These are phyloP conservation scores for Agrocybe pediades DNA, from an alignment of 768 basidiomycete genomes.

Conservation along the genomic window DNA sequence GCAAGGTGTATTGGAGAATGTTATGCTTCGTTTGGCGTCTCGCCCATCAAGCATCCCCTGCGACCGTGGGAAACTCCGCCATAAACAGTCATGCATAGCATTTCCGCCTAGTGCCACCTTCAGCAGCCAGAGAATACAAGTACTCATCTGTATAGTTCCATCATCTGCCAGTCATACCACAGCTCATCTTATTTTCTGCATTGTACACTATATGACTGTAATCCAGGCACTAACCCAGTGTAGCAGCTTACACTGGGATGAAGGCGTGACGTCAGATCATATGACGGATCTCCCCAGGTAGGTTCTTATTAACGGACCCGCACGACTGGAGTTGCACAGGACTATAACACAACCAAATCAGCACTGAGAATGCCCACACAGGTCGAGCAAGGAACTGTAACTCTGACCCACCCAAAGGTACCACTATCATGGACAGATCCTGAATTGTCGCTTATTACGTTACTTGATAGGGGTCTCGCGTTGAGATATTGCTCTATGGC, in stretches of 20 bases:
- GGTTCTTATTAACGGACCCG: no score
- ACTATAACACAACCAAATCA: no score
- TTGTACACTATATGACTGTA: no score
- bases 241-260: no score
- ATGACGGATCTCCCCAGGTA: background rate
- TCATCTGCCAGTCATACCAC: no score
- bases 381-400: conserved; percentile 40
- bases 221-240: no score
- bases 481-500: conserved; percentile 74
- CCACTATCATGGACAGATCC: no score
- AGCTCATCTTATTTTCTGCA: no score
- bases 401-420: conserved; percentile 71
- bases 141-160: no score
- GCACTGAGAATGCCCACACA: conserved; percentile 61
- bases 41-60: background rate
- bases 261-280: conserved; percentile 3
- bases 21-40: conserved; percentile 20
- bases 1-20: conserved; percentile 15
- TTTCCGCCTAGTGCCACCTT: no score
- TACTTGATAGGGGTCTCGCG: conserved; percentile 58
- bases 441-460: background rate
- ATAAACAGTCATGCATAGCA: background rate
- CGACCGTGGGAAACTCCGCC: conserved; percentile 15
- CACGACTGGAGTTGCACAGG: no score
- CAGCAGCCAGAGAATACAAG: no score